Conservation (phyloP, 2,329 filamentous ascomycete species). For the Rhexocercosporidium sp. region DNA sequence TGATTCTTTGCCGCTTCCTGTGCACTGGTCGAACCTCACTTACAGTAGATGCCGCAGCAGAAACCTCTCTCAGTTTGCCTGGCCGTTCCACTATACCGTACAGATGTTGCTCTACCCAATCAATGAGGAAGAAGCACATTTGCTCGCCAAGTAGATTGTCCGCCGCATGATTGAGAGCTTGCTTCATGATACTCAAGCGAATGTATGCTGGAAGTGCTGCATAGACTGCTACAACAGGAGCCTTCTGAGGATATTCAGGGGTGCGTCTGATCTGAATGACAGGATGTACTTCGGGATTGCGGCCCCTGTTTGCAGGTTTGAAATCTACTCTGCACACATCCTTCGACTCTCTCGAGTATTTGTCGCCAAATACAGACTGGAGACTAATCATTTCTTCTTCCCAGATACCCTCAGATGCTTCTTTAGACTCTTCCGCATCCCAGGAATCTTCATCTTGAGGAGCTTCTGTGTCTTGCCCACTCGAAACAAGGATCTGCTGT, state of each 20-base stretch:
- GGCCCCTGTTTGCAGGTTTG: conserved; percentile 57
- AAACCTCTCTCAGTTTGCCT: conserved; percentile 82
- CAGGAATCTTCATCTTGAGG: conserved; percentile 46
- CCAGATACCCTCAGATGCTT: conserved; percentile 72
- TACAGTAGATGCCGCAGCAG: conserved; percentile 73
- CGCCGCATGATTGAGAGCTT: conserved; percentile 73
- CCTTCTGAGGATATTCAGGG: conserved; percentile 71
- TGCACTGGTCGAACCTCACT: conserved; percentile 50
- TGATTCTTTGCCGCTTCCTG: conserved; percentile 40
- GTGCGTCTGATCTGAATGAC: conserved; percentile 72
- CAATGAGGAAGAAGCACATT: conserved; percentile 88
- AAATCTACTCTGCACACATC: conserved; percentile 75
- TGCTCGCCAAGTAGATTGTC: conserved; percentile 79
- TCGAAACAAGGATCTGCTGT: conserved; percentile 69
- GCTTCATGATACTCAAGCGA: conserved; percentile 83
- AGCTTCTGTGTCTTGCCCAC: conserved; percentile 44
- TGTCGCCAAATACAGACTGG: conserved; percentile 83
- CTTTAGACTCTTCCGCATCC: conserved; percentile 48
- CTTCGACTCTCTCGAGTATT: conserved; percentile 64
- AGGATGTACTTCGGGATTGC: conserved; percentile 56
- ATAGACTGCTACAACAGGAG: conserved; percentile 72
- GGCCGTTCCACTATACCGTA: conserved; percentile 83
- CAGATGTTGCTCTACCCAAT: conserved; percentile 89
- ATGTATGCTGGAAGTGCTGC: conserved; percentile 87
- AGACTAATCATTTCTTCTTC: conserved; percentile 83